Percentiles rank a stretch among this genome's conserved stretches.
Conservation (phyloP, 2,329 filamentous ascomycete species). For the Fusarium cyanostomum region DNA sequence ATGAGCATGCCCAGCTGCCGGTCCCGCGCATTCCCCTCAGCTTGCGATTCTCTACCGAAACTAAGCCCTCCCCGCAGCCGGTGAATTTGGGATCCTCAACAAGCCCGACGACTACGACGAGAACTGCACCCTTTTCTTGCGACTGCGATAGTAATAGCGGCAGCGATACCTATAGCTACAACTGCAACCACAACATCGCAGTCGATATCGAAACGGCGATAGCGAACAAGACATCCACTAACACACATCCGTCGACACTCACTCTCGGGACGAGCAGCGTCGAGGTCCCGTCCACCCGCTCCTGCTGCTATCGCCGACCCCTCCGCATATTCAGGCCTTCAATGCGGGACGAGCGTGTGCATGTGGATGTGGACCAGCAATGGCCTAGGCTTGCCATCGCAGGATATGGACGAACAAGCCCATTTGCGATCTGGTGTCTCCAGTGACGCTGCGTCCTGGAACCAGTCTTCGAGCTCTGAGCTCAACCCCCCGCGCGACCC, state of each 20-base stretch:
- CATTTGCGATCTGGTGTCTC: conserved; percentile 48
- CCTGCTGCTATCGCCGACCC: conserved; percentile 13
- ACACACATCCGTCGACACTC: background rate
- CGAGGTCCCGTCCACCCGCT: conserved; percentile 6
- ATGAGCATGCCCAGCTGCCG: conserved; percentile 32
- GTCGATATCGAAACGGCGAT: background rate
- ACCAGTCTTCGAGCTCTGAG: conserved; percentile 44
- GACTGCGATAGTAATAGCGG: background rate
- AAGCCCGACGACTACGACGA: conserved; percentile 17
- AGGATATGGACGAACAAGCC: conserved; percentile 57
- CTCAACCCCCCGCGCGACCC: conserved; percentile 44
- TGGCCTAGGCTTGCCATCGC: conserved; percentile 57
- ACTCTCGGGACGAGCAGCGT: background rate
- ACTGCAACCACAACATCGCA: background rate
- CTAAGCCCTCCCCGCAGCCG: conserved; percentile 41
- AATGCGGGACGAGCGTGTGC: conserved; percentile 47
- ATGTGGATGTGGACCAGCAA: conserved; percentile 53
- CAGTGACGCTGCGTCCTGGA: conserved; percentile 49
- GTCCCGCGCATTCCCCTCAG: conserved; percentile 33
- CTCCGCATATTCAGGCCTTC: conserved; percentile 31
- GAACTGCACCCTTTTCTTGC: conserved; percentile 1
- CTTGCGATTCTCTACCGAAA: conserved; percentile 35
- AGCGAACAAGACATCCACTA: background rate
- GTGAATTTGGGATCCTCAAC: conserved; percentile 32
- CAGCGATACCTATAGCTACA: background rate